Evolutionary conservation across 306 rosid species (phyloP), one percentile per base, ranked within the genome.

Genomic region (Castanea sativa): DNA sequence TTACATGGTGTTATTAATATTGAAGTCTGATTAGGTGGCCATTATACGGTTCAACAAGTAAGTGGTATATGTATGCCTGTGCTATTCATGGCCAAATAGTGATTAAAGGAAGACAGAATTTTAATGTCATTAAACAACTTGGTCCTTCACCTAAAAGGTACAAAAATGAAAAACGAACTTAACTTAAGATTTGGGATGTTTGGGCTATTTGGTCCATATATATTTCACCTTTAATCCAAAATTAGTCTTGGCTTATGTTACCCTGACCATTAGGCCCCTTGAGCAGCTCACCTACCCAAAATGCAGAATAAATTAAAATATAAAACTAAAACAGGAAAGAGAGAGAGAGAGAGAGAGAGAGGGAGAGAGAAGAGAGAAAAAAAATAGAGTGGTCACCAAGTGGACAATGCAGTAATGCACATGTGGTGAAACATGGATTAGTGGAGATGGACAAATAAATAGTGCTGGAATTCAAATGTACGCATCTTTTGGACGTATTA

Each of bases 401-500:
- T 73, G 65, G 83, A 73, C 73, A 73, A 73, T 64, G 74, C 78
- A 52, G 73, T 79, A 79, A 64, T 73, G 74, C 78, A 52, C 16
- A 87, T 74, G 90, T 91, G 12, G 80, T 88, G 78, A 91, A 88
- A 79, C 82, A 76, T 18, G 86, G 88, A 9, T 87, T 41, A 32
- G 80, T 52, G 76, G 78, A 43, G 95, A 91, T 55, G 78, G 61
- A 73, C 91, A 88, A 61, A 82, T 87, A 49, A 88, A 74, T 76
- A 88, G 91, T 63, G 85, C 90, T 33, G 90, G 87, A n/a, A 87
- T 88, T 88, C 92, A 85, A 41, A 91, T 88, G 92, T 91, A 88
- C 79, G 71, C 90, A 4, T 87, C 90, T 35, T 82, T 84, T 69
- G 88, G 90, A 23, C 57, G 49, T 4, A 63, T 85, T 20, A 74